Base-by-base conservation (phyloP, 805 yeast species). In the Myxozyma kluyveri region DNA sequence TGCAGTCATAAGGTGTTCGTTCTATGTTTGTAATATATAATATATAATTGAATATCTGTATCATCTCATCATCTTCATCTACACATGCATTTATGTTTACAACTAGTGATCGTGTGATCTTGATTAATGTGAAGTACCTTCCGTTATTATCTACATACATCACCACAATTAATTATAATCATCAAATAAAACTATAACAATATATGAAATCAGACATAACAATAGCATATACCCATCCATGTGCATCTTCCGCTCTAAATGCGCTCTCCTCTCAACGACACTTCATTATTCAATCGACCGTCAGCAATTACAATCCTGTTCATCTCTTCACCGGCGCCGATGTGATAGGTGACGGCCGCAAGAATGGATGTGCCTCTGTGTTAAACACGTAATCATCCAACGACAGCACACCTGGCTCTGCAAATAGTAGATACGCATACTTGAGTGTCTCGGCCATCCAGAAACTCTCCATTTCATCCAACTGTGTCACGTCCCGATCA, bases 401-500 rank as follows among this genome's bases (percentile, higher is more conserved):
- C 39, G 76, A 72, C 64, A 73, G 68, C 14, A 70, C 65, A 6
- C 68, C 62, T 12, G 72, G 65, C 6, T 70, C 72, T 41, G 75
- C 72, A 57, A 78, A 78, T 48, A 79, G 62, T 49, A 80, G 63
- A 57, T 75, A 79, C 44, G 75, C 76, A 59, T 80, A 81, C 63
- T 81, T 81, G 57, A 81, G 67, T 26, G 84, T 80, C 62, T 80
- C 83, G 5, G 82, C 76, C 63, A 78, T 71, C 80, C 83, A 82
- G 62, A 75, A 75, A 56, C 31, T 68, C 63, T 52, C 77, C 75
- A 19, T 59, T 57, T 35, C 64, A 63, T 14, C 65, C 59, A 45
- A 62, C 63, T 22, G 63, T 41, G 66, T 58, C 14, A 47, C 43
- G 17, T 63, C 58, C 7, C 60, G 26, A 10, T 65, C 54, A 12